Evolutionary conservation across 495 filamentous ascomycete species (phyloP).

Genomic region (Penicillium samsonianum): DNA sequence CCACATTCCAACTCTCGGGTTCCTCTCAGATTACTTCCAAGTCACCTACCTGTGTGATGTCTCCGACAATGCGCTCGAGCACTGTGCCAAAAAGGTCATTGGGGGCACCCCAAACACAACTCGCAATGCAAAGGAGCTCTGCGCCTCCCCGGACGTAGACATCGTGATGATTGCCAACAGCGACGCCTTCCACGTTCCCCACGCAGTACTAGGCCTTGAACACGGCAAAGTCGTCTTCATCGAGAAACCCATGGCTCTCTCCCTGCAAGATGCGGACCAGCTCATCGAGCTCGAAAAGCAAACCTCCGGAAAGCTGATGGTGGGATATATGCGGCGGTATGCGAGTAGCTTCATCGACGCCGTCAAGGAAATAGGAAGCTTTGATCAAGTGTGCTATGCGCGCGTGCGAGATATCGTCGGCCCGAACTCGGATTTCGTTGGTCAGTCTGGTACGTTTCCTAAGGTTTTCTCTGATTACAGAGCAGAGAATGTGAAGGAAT

Average conservation of each 20-base stretch:
- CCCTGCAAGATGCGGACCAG: constrained; percentile 22
- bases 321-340: constrained; percentile 52
- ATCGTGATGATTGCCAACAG: constrained; percentile 39
- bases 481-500: constrained; percentile 20
- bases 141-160: constrained; percentile 40
- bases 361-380: constrained; percentile 33
- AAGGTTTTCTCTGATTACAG: constrained; percentile 36
- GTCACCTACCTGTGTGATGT: constrained; percentile 41
- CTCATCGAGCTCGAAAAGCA: constrained; percentile 37
- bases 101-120: constrained; percentile 26
- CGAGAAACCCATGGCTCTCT: constrained; percentile 49
- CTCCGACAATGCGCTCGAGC: constrained; percentile 29
- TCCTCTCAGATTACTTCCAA: constrained; percentile 34
- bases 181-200: constrained; percentile 42
- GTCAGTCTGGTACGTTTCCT: constrained; percentile 47
- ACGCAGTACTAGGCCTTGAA: constrained; percentile 40
- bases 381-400: constrained; percentile 42
- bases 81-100: constrained; percentile 24
- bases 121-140: constrained; percentile 26
- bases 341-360: constrained; percentile 41
- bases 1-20: constrained; percentile 42
- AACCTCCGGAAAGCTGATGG: constrained; percentile 38
- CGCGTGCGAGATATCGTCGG: constrained; percentile 47
- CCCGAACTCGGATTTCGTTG: constrained; percentile 44
- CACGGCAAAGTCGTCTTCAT: constrained; percentile 41